Percentiles rank a stretch among this genome's conserved stretches.
Conservation (phyloP, 2,329 filamentous ascomycete genomes). For the Thielaviopsis musarum region DNA sequence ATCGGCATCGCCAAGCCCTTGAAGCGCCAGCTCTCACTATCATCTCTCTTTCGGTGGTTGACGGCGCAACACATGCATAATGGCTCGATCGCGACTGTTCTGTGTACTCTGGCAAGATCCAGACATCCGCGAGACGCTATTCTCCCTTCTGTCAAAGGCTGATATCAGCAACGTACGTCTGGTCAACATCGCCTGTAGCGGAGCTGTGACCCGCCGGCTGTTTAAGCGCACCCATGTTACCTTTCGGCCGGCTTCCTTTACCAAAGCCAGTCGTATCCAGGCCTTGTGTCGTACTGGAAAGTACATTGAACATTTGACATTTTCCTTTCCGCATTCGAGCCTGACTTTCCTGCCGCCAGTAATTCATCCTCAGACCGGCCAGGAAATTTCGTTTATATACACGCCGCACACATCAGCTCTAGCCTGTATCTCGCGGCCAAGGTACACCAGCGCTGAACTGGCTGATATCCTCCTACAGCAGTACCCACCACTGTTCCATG, state of each 20-base stretch:
- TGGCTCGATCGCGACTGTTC: conserved; percentile 20
- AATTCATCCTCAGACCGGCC: conserved; percentile 58
- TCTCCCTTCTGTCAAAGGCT: conserved; percentile 30
- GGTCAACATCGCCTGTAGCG: conserved; percentile 52
- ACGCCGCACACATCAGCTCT: conserved; percentile 54
- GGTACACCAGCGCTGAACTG: conserved; percentile 65
- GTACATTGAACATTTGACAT: conserved; percentile 62
- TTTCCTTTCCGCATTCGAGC: conserved; percentile 58
- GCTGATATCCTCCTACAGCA: conserved; percentile 71
- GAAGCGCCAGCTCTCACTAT: conserved; percentile 1
- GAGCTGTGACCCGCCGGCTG: conserved; percentile 49
- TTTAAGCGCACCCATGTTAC: conserved; percentile 54
- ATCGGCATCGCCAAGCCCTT: neutral
- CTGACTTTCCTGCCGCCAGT: conserved; percentile 75
- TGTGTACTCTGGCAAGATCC: conserved; percentile 39
- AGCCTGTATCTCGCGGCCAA: conserved; percentile 46
- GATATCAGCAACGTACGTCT: conserved; percentile 46
- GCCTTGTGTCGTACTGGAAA: conserved; percentile 63
- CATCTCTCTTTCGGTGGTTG: conserved; percentile 10
- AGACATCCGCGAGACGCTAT: conserved; percentile 31
- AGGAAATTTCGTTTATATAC: conserved; percentile 68
- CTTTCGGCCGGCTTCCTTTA: conserved; percentile 61
- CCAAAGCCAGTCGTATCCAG: conserved; percentile 52
- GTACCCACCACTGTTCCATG: conserved; percentile 78
- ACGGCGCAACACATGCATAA: conserved; percentile 5